Base-by-base conservation (phyloP, 106 monocot genomes). In the Amphibolis antarctica region DNA sequence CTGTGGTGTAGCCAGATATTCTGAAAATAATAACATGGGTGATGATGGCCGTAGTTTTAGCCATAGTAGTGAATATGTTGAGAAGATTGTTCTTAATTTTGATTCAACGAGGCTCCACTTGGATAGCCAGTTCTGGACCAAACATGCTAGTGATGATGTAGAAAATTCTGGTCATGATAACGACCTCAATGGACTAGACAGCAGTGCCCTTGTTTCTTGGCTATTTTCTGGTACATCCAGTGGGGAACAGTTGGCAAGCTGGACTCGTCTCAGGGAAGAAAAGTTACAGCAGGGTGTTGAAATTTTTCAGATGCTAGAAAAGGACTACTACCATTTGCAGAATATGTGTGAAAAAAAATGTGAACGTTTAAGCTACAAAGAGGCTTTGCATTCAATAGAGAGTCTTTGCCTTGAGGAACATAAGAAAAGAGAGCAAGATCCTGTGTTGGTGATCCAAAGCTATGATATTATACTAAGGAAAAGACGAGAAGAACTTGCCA, bases 311-410 rank as follows among this genome's bases (percentile, higher is more conserved):
- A 69, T 70, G 63, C 74, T 89, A 19, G 86, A 86, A 59, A 89
- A 89, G 63, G 94, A 89, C 71, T 79, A 89, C 48, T 79, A 64
- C 53, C 76, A 75, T 9, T 65, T 89, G 68, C 86, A 80, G 60
- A 81, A 64, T 58, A 62, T 68, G 48, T 94, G 83, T 61, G 83
- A 94, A 68, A 83, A 70, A 49, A 94, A 89, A 66, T 75, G 55
- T 50, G 89, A 94, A n/a, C 81, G 79, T 46, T 53, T 86, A 59
- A 81, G 73, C 66, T 83, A 79, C 46, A 85, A 83, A 45, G 81
- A 84, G 65, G 83, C 78, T 46, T 44, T 89, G 54, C 73, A 77
- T 42, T 46, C 62, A 9, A 52, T 84, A 17, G 89, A 89, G 65
- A 80, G 65, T 59, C 69, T 86, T 28, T 83, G 82, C 14, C 26